Base-by-base conservation (phyloP, 257 asterid species). In the Haberlea rhodopensis region DNA sequence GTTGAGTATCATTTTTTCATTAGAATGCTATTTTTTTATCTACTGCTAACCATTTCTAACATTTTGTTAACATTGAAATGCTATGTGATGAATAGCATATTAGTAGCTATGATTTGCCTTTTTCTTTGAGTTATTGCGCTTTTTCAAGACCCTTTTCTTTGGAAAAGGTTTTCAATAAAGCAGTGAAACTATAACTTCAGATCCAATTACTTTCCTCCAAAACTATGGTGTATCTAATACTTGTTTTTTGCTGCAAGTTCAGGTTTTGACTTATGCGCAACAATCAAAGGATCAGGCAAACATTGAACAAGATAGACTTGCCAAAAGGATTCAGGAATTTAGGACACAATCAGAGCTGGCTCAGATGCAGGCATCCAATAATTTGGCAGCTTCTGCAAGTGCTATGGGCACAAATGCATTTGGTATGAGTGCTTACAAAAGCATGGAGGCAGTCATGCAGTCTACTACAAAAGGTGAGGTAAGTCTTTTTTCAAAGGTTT, bases 241-340 rank as follows among this genome's bases (percentile, higher is more conserved):
- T 24, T 60, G 68, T 22, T 53, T 27, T 29, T 65, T 65, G 19
- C 32, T 46, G 57, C 75, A 29, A 68, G 62, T 72, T 78, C 84
- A 92, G 99, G 96, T 92, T 49, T 80, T 92, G 81, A 87, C 99
- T 52, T 92, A 77, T 89, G 96, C 97, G 34, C 97, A 87, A 72
- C 99, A 89, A 74, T 87, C 99, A 22, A 92, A 92, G 83, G 97
- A 92, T 75, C 97, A 85, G 75, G 82, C 96, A 19, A 85, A 79
- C 65, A 73, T 80, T 58, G 99, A 92, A 76, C 99, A 87, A 81
- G 99, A 92, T 76, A 92, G 78, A 80, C 91, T 92, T 78, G 97
- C 86, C 26, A 85, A 89, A 83, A 84, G 97, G 77, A 92, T 92
- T 76, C 99, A 92, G 81, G 99, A 92, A 78, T 92, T 85, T 72